Conservation (phyloP, 371 early-diverging fungal genomes). For the Conidiobolus incongruus region DNA sequence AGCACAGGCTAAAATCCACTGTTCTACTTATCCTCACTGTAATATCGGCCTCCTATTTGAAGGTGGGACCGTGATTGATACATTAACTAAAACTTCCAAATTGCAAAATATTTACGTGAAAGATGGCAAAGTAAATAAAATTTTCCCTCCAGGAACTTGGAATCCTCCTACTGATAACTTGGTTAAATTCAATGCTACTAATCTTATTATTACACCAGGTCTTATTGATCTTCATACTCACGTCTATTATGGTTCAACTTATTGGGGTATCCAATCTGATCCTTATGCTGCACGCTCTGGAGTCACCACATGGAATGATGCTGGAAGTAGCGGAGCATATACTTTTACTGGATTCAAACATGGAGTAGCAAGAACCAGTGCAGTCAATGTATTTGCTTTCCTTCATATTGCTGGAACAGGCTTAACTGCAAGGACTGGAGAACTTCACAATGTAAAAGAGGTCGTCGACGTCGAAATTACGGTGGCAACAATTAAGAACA, state of each 20-base stretch:
- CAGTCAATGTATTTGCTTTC: conserved; percentile 6
- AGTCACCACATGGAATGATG: conserved; percentile 10
- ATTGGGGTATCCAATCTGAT: conserved; percentile 11
- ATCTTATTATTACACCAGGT: conserved; percentile 10
- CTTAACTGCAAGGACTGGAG: conserved; percentile 7
- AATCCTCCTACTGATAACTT: no score
- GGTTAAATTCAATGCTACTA: no score
- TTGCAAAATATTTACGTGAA: no score
- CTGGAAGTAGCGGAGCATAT: conserved; percentile 10
- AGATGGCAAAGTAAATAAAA: no score
- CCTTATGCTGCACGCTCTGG: conserved; percentile 8
- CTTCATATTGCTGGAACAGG: conserved; percentile 7
- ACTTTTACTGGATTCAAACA: conserved; percentile 7
- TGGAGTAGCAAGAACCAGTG: conserved; percentile 5
- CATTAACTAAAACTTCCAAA: no score
- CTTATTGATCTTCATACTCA: conserved; percentile 10
- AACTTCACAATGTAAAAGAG: conserved; percentile 4
- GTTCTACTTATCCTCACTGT: no score
- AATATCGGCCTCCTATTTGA: no score
- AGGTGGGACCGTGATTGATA: no score
- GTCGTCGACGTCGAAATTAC: conserved; percentile 7
- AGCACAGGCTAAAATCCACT: no score
- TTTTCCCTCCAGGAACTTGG: no score
- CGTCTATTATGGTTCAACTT: conserved; percentile 9
- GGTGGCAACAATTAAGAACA: conserved; percentile 4